Conservation (phyloP, 2,329 filamentous ascomycete genomes). For the Diaporthe sp. region DNA sequence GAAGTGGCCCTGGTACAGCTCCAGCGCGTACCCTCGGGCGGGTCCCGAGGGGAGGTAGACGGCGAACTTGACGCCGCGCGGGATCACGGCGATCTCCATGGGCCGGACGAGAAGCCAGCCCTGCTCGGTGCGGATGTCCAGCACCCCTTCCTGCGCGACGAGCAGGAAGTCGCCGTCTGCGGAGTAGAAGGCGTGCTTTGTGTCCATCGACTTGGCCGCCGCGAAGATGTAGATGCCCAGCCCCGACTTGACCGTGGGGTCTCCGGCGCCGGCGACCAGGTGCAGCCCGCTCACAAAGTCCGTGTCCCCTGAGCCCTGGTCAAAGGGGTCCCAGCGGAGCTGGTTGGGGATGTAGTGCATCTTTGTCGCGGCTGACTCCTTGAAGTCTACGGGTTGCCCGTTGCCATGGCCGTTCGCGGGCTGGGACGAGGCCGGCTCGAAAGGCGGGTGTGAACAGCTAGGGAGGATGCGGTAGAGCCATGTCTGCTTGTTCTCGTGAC, state of each 20-base stretch:
- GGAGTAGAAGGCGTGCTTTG: slow-evolving; percentile 84
- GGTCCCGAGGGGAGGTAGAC: slow-evolving; percentile 72
- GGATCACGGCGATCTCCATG: slow-evolving; percentile 82
- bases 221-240: slow-evolving; percentile 85
- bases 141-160: slow-evolving; percentile 77
- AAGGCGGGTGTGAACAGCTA: slow-evolving; percentile 69
- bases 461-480: slow-evolving; percentile 79
- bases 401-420: slow-evolving; percentile 35
- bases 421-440: slow-evolving; percentile 55
- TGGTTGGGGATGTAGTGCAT: slow-evolving; percentile 84
- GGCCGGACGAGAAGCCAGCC: slow-evolving; percentile 80
- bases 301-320: slow-evolving; percentile 65
- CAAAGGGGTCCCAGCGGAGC: slow-evolving; percentile 82
- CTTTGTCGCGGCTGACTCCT: slow-evolving; percentile 45
- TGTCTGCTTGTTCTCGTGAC: slow-evolving; percentile 75
- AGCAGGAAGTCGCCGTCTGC: slow-evolving; percentile 84
- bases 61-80: slow-evolving; percentile 78
- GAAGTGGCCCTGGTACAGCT: slow-evolving; percentile 80
- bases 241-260: slow-evolving; percentile 81
- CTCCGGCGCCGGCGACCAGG: slow-evolving; percentile 81
- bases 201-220: slow-evolving; percentile 80
- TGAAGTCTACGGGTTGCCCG: slow-evolving; percentile 41
- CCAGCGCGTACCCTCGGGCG: slow-evolving; percentile 78
- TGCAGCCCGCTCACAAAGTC: slow-evolving; percentile 70
- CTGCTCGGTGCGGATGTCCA: slow-evolving; percentile 83